phyloP scores from a whole-genome alignment of 2,329 filamentous ascomycete genomes.

The Fusarium avenaceum region DNA sequence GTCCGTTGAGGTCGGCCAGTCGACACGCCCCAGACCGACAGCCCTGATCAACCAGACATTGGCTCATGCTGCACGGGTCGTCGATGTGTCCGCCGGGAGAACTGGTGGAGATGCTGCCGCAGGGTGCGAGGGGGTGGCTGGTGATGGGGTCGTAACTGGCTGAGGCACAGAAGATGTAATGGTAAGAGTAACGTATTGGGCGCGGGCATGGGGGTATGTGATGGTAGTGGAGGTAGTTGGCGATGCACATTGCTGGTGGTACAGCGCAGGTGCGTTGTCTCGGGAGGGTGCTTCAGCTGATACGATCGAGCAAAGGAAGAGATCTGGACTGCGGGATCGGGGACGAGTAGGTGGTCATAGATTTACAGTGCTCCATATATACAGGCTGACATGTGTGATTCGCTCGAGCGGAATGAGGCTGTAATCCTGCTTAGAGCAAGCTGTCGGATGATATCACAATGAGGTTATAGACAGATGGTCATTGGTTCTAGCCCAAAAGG shows the following conservation, averaged over 20 bases:
- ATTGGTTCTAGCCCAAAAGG: background rate
- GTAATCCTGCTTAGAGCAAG: background rate
- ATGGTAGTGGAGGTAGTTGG: constrained; percentile 66
- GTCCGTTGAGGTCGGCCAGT: constrained; percentile 62
- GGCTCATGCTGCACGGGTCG: constrained; percentile 61
- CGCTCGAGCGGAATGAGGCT: constrained; percentile 6
- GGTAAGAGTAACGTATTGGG: constrained; percentile 57
- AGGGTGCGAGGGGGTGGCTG: constrained; percentile 44
- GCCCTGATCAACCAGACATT: constrained; percentile 60
- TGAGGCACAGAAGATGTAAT: constrained; percentile 61
- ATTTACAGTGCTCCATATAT: background rate
- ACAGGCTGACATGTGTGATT: constrained; percentile 4
- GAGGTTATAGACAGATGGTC: constrained; percentile 1
- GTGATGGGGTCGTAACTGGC: constrained; percentile 52
- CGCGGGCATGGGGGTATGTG: constrained; percentile 60
- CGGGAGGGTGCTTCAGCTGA: constrained; percentile 43
- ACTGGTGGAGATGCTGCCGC: constrained; percentile 34
- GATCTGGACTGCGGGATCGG: constrained; percentile 19
- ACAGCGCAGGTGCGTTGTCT: constrained; percentile 45
- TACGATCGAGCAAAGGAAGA: constrained; percentile 29
- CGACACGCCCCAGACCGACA: constrained; percentile 65
- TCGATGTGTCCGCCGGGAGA: constrained; percentile 51
- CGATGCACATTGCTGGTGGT: constrained; percentile 62
- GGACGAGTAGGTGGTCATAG: background rate
- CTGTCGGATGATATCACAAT: constrained; percentile 6